Percentiles rank a stretch among this genome's conserved stretches.
Evolutionary conservation across 1,139 yeast genomes (phyloP).

Genomic region (Eremothecium coryli): DNA sequence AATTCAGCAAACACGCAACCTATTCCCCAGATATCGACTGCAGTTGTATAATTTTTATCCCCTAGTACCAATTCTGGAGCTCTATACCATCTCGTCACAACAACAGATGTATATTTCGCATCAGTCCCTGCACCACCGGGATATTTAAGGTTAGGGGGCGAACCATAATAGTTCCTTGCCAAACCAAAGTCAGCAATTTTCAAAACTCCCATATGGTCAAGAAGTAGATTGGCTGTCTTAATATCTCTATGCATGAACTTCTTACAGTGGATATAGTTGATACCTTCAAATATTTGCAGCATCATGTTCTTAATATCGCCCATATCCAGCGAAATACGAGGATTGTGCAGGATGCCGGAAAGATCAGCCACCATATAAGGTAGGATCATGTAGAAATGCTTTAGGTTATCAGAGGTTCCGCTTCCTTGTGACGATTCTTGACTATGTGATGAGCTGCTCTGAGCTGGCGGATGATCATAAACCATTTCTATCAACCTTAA

Average conservation of each 20-base stretch:
- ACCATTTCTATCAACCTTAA: constrained; percentile 78
- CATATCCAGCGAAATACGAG: constrained; percentile 50
- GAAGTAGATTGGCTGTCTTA: constrained; percentile 84
- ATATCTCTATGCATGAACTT: constrained; percentile 80
- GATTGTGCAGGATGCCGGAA: constrained; percentile 85
- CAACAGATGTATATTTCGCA: constrained; percentile 74
- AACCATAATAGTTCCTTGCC: constrained; percentile 73
- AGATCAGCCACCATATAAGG: constrained; percentile 93
- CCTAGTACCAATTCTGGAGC: constrained; percentile 90
- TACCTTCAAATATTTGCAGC: constrained; percentile 69
- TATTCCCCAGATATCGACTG: constrained; percentile 94
- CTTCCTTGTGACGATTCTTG: constrained; percentile 9
- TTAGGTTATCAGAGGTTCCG: constrained; percentile 25
- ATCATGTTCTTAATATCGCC: constrained; percentile 77
- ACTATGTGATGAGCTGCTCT: constrained; percentile 6
- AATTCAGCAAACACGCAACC: constrained; percentile 96
- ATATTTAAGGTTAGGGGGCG: constrained; percentile 44
- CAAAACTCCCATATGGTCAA: constrained; percentile 66
- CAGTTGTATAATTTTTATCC: constrained; percentile 78
- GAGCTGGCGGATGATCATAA: constrained; percentile 42
- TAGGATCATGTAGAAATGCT: constrained; percentile 69
- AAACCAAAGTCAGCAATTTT: constrained; percentile 92
- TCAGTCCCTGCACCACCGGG: constrained; percentile 61
- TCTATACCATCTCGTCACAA: constrained; percentile 95
- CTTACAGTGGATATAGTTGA: constrained; percentile 68